Conservation (phyloP, 768 basidiomycete species). For the Macrolepiota albuminosa region DNA sequence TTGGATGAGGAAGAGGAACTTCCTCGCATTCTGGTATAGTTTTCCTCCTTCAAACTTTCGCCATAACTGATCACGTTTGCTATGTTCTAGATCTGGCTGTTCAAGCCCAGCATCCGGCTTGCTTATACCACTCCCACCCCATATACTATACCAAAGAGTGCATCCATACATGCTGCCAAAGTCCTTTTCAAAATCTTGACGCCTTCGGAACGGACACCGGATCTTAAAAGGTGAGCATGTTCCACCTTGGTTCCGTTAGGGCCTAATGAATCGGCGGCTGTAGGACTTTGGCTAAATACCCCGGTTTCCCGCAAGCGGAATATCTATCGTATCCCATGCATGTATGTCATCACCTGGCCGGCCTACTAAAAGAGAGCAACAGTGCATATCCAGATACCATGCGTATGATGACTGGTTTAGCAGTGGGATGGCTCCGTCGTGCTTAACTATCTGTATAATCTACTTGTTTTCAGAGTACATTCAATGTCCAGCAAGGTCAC, state of each 20-base stretch:
- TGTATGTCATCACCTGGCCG: conserved; percentile 68
- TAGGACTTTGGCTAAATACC: conserved; percentile 64
- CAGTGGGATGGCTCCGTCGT: conserved; percentile 74
- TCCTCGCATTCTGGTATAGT: conserved; percentile 71
- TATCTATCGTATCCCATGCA: conserved; percentile 78
- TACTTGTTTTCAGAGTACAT: background rate
- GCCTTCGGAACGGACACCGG: conserved; percentile 46
- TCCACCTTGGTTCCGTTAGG: background rate
- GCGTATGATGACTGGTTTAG: conserved; percentile 74
- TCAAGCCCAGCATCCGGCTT: conserved; percentile 84
- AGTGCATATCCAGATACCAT: conserved; percentile 68
- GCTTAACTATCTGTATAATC: conserved; percentile 18
- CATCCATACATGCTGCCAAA: conserved; percentile 69
- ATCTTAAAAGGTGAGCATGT: conserved; percentile 47
- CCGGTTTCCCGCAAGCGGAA: conserved; percentile 86
- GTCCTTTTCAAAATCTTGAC: conserved; percentile 80
- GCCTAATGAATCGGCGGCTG: conserved; percentile 4
- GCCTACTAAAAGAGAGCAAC: conserved; percentile 73
- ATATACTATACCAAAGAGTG: conserved; percentile 56
- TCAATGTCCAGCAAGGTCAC: background rate
- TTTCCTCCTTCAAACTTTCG: background rate
- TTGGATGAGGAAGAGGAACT: conserved; percentile 83
- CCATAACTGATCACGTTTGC: background rate
- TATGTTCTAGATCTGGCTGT: conserved; percentile 78
- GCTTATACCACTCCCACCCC: conserved; percentile 60